Evolutionary conservation across 345 rosid genomes (phyloP).

Genomic region (Eucalyptus cladocalyx): DNA sequence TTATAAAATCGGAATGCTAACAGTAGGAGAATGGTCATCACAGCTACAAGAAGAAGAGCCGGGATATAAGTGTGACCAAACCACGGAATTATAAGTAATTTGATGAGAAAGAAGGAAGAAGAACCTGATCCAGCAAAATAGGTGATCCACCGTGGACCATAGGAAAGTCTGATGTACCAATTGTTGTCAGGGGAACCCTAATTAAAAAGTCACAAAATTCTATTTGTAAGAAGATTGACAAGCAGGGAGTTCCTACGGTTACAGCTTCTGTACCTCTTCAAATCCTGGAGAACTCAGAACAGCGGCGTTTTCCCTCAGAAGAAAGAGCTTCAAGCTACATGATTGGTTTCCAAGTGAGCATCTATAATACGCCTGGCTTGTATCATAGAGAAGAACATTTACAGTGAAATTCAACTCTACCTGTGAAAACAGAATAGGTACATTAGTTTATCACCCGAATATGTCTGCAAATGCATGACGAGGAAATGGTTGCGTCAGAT

Average conservation of each 20-base stretch:
- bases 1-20: slow-evolving; percentile 13
- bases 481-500: background rate
- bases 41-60: slow-evolving; percentile 8
- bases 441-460: background rate
- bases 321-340: slow-evolving; percentile 19
- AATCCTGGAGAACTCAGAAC: slow-evolving; percentile 32
- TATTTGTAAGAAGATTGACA: background rate
- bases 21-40: slow-evolving; percentile 23
- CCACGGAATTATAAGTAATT: background rate
- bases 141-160: slow-evolving; percentile 45
- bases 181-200: slow-evolving; percentile 15
- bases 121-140: slow-evolving; percentile 41
- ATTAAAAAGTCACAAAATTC: background rate
- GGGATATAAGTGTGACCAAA: background rate
- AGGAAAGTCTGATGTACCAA: slow-evolving; percentile 39
- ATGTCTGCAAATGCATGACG: background rate
- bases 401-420: slow-evolving; percentile 28
- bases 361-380: slow-evolving; percentile 26
- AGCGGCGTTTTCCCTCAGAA: slow-evolving; percentile 12
- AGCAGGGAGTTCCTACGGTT: background rate
- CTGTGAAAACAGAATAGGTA: slow-evolving; percentile 6
- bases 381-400: slow-evolving; percentile 22
- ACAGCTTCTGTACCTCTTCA: slow-evolving; percentile 15
- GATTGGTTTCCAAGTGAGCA: slow-evolving; percentile 12
- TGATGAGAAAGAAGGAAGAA: background rate